Percentiles rank a stretch among this genome's conserved stretches.
Conservation (phyloP, 805 yeast genomes). For the Lachancea nothofagi region DNA sequence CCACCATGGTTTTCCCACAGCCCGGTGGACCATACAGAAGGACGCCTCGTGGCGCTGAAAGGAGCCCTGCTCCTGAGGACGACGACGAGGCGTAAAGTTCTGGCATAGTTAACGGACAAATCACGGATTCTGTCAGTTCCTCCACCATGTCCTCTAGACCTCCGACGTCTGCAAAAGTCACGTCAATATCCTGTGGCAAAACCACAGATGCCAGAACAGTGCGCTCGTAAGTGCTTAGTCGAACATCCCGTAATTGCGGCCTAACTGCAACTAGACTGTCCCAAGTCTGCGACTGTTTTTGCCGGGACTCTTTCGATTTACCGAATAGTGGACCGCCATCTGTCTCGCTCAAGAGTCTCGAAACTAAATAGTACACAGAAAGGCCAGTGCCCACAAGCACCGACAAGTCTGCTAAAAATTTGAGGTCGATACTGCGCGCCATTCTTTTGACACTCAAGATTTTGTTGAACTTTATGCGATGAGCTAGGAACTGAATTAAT, state of each 20-base stretch:
- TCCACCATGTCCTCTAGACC: constrained; percentile 79
- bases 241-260: constrained; percentile 49
- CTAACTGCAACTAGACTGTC: constrained; percentile 52
- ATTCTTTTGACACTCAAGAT: no score
- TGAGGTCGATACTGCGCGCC: constrained; percentile 36
- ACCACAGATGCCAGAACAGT: constrained; percentile 73
- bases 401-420: constrained; percentile 42
- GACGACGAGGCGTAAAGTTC: constrained; percentile 67
- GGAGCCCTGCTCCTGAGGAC: constrained; percentile 31
- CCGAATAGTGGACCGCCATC: constrained; percentile 39
- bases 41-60: constrained; percentile 94
- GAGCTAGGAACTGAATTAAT: background rate
- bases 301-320: constrained; percentile 54
- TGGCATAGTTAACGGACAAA: constrained; percentile 78
- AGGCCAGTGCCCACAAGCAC: constrained; percentile 59
- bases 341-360: constrained; percentile 38
- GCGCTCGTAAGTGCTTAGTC: constrained; percentile 66
- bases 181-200: constrained; percentile 75
- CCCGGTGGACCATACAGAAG: constrained; percentile 94
- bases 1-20: constrained; percentile 96
- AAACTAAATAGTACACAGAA: constrained; percentile 60
- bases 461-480: constrained; percentile 1
- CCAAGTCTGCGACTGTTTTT: constrained; percentile 50
- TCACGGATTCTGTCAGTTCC: constrained; percentile 81
- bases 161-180: constrained; percentile 76